Base-by-base conservation (phyloP, 306 rosid genomes). In the Malus sieversii region DNA sequence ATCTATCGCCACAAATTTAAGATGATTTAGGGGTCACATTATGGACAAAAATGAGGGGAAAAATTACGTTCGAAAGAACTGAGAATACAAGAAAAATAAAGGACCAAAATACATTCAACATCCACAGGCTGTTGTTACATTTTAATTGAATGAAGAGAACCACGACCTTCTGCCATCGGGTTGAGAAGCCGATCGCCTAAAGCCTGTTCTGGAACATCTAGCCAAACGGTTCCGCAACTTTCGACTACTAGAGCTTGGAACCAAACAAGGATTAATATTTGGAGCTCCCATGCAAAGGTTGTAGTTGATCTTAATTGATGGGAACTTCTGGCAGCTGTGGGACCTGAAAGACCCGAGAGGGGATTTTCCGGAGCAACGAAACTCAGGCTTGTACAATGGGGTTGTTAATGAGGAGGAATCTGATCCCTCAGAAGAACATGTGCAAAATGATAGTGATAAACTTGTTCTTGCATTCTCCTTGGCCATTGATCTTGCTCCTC, bases 61-160 rank as follows among this genome's bases (percentile, higher is more conserved):
- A 25, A 60, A 60, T 12, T 12, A 12, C 79, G 58, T 10, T 30
- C 27, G 4, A 70, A 32, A n/a, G 48, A 40, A 78, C 18, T 18
- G 65, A 16, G 30, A 48, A 19, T 72, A 25, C 8, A 65, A 63
- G 52, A 33, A 1, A 9, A 10, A 30, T 15, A 11, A 38, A n/a
- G 8, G 59, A 55, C 33, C 27, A 27, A 25, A 44, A 42, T 38
- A 16, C 0, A n/a, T 71, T 88, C 80, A 93, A 81, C 93, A 85
- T 77, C 90, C 87, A 64, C 78, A 75, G 61, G 87, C 89, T 0
- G 90, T 77, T 10, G 90, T 74, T 64, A 87, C 97, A 48, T 88
- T 87, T 30, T 90, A 97, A 77, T 89, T 88, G 67, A 90, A 79
- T 10, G 97, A 85, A 84, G 93, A 88, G 69, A 89, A 82, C 98